Evolutionary conservation across 129 eudicot genomes (phyloP), one percentile per base, ranked within the genome.

Genomic region (Logfia minima): DNA sequence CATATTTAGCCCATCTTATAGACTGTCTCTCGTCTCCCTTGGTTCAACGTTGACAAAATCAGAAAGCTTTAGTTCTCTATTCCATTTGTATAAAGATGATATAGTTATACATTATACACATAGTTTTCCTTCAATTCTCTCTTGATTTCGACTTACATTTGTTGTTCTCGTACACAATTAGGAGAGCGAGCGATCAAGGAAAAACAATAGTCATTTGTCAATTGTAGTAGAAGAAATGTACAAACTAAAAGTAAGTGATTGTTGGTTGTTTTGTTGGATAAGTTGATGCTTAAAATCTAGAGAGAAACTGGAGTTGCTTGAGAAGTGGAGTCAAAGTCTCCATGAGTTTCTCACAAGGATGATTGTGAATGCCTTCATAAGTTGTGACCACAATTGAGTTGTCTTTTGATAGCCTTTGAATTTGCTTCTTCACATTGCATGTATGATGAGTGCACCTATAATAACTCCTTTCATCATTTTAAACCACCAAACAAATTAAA

Each of bases 391-490:
- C 98, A 60, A 94, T 79, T 26, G 92, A 75, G 69, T 82, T 86
- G 76, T 94, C 98, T 72, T 88, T 94, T 32, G 97, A 88, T 8
- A 85, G 96, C 74, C 98, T 83, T 74, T 94, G 98, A 66, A 94
- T 94, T 81, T 94, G 98, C 83, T 94, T 94, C 97, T 94, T 94
- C 85, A 94, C 98, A 64, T 91, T 89, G 98, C 98, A 94, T 75
- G 98, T 90, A 68, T 91, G 98, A 63, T 94, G 96, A 9, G 98
- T 94, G 80, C 98, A 94, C 41, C 98, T 83, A 72, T 94, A 94
- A 75, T 94, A 94, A 82, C 98, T 94, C 98, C 98, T 93, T 70
- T 18, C 74, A 72, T 64, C n/a, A 58, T 56, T 66, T 68, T 37
- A 64, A 13, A 52, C 28, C 69, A 35, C 66, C 28, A 35, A 48